phyloP scores from a whole-genome alignment of 2,329 filamentous ascomycete species.

The Fusarium solani-melongenae region DNA sequence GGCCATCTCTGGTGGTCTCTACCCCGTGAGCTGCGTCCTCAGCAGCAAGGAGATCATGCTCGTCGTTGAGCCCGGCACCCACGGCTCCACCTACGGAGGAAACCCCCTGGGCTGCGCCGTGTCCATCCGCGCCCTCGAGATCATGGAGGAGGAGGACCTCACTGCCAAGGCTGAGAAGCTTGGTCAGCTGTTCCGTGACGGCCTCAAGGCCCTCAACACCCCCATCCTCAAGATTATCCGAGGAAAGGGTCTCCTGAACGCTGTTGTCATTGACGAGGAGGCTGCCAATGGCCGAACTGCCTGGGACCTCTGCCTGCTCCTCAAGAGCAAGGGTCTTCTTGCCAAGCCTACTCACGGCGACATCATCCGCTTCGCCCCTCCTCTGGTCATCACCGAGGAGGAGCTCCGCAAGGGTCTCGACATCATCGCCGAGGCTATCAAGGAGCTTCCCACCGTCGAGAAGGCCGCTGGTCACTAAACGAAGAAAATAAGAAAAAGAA shows the following conservation, averaged over 20 bases:
- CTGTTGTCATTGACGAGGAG: constrained; percentile 92
- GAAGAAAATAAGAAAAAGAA: not conserved
- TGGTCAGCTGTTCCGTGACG: constrained; percentile 85
- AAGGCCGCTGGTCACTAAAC: constrained; percentile 52
- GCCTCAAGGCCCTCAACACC: constrained; percentile 78
- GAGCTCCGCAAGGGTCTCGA: constrained; percentile 81
- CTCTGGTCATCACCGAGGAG: constrained; percentile 90
- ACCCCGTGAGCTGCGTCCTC: constrained; percentile 95
- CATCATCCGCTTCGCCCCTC: constrained; percentile 97
- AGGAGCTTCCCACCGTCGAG: constrained; percentile 76
- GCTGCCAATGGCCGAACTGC: constrained; percentile 87
- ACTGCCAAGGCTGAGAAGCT: constrained; percentile 83
- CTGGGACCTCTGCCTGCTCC: constrained; percentile 95
- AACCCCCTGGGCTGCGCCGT: constrained; percentile 97
- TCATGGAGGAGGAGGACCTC: constrained; percentile 92
- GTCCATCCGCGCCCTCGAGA: constrained; percentile 92
- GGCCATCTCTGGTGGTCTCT: constrained; percentile 98
- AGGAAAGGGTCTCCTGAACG: constrained; percentile 94
- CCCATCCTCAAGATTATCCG: constrained; percentile 85
- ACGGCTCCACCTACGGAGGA: constrained; percentile 98
- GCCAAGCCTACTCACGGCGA: constrained; percentile 98
- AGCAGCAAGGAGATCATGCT: constrained; percentile 93
- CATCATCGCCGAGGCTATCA: constrained; percentile 85
- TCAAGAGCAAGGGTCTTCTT: constrained; percentile 95
- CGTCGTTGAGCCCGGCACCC: constrained; percentile 93